Evolutionary conservation across 441 rosid species (phyloP).

Genomic region (Gossypium schwendimanii): DNA sequence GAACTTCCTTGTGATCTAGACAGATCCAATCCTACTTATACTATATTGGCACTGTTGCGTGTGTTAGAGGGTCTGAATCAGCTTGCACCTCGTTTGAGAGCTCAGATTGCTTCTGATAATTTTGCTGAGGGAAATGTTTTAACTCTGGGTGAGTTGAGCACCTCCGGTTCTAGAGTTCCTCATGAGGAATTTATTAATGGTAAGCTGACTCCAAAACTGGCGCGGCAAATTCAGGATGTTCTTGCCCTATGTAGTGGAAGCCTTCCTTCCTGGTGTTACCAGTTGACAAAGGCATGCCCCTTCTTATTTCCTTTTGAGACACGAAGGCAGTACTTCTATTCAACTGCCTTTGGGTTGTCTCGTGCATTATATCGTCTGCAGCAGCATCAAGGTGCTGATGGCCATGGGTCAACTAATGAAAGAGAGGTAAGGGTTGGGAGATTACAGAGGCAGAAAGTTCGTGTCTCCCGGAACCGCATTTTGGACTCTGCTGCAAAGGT

Average conservation of each 20-base stretch:
- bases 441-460: conserved; percentile 97
- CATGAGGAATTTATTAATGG: conserved; percentile 75
- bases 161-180: conserved; percentile 52
- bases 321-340: conserved; percentile 88
- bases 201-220: conserved; percentile 97
- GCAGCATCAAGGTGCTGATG: conserved; percentile 99
- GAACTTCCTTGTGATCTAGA: conserved; percentile 97
- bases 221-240: conserved; percentile 98
- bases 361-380: conserved; percentile 96
- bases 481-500: conserved; percentile 98
- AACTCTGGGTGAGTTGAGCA: conserved; percentile 50
- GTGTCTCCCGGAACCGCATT: conserved; percentile 93
- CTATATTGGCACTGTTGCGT: conserved; percentile 76
- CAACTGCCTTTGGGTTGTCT: conserved; percentile 98
- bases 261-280: conserved; percentile 97
- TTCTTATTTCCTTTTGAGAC: conserved; percentile 98
- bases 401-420: conserved; percentile 72
- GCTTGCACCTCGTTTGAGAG: conserved; percentile 82
- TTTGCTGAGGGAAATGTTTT: conserved; percentile 67
- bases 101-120: conserved; percentile 51
- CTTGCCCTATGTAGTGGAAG: conserved; percentile 99
- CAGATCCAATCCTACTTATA: conserved; percentile 83
- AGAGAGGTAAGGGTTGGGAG: conserved; percentile 95
- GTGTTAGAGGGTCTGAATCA: conserved; percentile 93
- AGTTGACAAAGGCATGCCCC: conserved; percentile 94